Base-by-base conservation (phyloP, 2,329 filamentous ascomycete species). In the Parastagonospora nodorum region DNA sequence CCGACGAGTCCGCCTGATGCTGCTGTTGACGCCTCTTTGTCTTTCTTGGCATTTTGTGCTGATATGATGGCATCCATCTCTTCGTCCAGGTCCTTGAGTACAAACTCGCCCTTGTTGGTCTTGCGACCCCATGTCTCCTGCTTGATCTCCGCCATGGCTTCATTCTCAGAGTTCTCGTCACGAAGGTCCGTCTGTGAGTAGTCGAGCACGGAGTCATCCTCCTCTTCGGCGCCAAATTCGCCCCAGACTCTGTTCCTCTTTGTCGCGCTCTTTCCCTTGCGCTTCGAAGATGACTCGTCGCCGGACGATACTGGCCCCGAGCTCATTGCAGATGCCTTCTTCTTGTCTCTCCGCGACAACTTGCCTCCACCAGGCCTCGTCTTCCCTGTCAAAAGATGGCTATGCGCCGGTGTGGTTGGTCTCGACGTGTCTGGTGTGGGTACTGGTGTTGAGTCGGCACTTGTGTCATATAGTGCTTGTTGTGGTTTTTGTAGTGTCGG, bases 221-320 rank as follows among this genome's bases (percentile, higher is more conserved):
- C 89, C 68, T 96, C 93, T 58, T 92, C 90, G 6, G 90, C 91
- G 4, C 94, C 94, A 69, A 96, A 90, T 5, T 89, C 90, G 67
- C 92, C 90, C 94, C 94, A 99, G 69, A 89, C 92, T 57, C 94
- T 86, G 64, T 90, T 90, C 73, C 91, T 92, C 79, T 97, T 97
- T 8, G 78, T 80, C 10, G 80, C 75, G 59, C 84, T 85, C 24
- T 80, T 90, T 39, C 73, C 74, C 65, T 85, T 86, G 58, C 82
- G 80, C 63, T 73, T 73, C 14, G 80, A 76, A 5, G 83, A 75
- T 0, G 80, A 82, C 65, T 97, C 94, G 63, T 97, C 94, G 1
- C 92, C 92, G 0, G 92, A 96, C 0, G 92, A 96, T 7, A 78
- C 82, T 12, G 85, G 83, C 2, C 84, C 83, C 1, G 86, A 84